Conservation (phyloP, 2,329 filamentous ascomycete species). For the Diaporthe eres region DNA sequence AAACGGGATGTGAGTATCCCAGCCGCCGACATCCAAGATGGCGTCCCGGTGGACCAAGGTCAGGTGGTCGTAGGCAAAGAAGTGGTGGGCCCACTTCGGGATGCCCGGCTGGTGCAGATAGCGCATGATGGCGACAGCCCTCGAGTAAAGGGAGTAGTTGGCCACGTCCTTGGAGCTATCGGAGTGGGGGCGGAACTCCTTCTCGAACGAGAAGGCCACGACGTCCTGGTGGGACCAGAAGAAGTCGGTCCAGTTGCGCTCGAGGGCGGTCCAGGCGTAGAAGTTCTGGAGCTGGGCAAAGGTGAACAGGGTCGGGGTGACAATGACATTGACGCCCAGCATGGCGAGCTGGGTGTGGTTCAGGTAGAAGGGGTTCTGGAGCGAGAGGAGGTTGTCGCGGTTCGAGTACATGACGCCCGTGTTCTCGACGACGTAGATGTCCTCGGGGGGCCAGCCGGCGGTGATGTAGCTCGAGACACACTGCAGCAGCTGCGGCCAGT, state of each 20-base stretch:
- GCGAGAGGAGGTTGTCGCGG: conserved; percentile 55
- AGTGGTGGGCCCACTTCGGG: conserved; percentile 61
- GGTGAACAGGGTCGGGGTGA: conserved; percentile 64
- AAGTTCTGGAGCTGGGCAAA: conserved; percentile 70
- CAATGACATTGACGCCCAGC: conserved; percentile 65
- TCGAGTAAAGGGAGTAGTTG: conserved; percentile 57
- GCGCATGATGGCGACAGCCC: conserved; percentile 53
- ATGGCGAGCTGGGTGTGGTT: conserved; percentile 62
- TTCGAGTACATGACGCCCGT: conserved; percentile 67
- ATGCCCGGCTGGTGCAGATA: conserved; percentile 52
- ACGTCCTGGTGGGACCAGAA: conserved; percentile 70
- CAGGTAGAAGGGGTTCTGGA: conserved; percentile 68
- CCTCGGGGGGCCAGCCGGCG: conserved; percentile 66
- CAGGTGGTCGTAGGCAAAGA: conserved; percentile 66
- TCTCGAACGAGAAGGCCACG: conserved; percentile 60
- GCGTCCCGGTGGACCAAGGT: conserved; percentile 63
- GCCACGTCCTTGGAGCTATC: conserved; percentile 56
- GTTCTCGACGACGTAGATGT: conserved; percentile 70
- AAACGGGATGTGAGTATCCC: conserved; percentile 66
- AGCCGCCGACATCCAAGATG: conserved; percentile 60
- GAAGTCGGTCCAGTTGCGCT: conserved; percentile 62
- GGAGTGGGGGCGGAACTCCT: conserved; percentile 49
- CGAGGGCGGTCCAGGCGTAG: conserved; percentile 60
- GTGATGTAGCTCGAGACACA: conserved; percentile 67
- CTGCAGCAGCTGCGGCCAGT: conserved; percentile 67